Evolutionary conservation across 2,329 filamentous ascomycete genomes (phyloP).

Genomic region (Aureobasidium sp.): DNA sequence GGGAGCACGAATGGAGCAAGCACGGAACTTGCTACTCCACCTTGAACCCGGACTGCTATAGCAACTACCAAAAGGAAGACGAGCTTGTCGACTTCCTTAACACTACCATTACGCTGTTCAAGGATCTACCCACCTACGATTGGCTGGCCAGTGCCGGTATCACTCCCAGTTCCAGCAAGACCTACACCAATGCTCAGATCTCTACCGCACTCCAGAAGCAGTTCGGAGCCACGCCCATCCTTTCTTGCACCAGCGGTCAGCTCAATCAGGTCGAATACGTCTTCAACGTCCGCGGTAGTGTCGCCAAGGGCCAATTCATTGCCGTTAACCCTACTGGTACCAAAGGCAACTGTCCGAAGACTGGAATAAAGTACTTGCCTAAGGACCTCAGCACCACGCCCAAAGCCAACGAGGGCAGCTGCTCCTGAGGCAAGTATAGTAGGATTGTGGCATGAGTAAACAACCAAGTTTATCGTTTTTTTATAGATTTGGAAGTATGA

Average conservation of each 20-base stretch:
- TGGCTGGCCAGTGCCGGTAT: slow-evolving; percentile 51
- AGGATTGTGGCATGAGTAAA: too few species aligned
- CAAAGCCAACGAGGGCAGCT: slow-evolving; percentile 4
- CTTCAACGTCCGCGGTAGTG: slow-evolving; percentile 49
- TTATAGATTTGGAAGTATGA: too few species aligned
- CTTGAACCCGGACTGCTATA: slow-evolving; percentile 19
- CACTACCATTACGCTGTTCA: slow-evolving; percentile 17
- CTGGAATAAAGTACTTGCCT: slow-evolving; percentile 50
- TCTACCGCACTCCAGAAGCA: slow-evolving; percentile 44
- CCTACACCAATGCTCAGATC: slow-evolving; percentile 50
- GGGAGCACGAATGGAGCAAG: slow-evolving; percentile 20
- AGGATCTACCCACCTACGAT: slow-evolving; percentile 18
- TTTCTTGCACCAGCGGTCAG: slow-evolving; percentile 42
- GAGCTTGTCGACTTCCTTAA: slow-evolving; percentile 21
- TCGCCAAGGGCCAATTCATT: slow-evolving; percentile 51
- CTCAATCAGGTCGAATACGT: slow-evolving; percentile 50
- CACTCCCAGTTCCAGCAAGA: slow-evolving; percentile 41
- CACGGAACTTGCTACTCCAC: slow-evolving; percentile 22
- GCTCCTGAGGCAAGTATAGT: not conserved
- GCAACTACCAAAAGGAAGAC: slow-evolving; percentile 16
- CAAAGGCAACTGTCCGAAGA: slow-evolving; percentile 50
- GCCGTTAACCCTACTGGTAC: slow-evolving; percentile 47
- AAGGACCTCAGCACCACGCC: slow-evolving; percentile 30
- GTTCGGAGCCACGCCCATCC: slow-evolving; percentile 46
- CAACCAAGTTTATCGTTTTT: too few species aligned